Evolutionary conservation across 1,139 yeast genomes (phyloP), one percentile per base, ranked within the genome.

Genomic region (Yamadazyma spencermartinsiae): DNA sequence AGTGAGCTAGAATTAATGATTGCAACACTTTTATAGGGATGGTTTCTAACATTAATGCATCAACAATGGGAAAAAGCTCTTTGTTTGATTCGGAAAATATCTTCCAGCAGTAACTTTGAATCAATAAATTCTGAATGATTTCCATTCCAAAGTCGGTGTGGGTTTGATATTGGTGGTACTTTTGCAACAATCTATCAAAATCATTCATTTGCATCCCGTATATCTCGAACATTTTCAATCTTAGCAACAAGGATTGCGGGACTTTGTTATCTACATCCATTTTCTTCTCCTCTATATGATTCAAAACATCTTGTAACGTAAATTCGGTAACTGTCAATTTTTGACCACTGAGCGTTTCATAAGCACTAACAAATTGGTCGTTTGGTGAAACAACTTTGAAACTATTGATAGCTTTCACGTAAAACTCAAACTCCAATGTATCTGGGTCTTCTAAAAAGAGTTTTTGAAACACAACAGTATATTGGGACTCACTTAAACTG

Each of bases 1-100:
- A 63, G 28, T 69, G 60, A 0, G 72, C 72, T 9, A 81, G 47
- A n/a, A 82, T 71, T 32, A 74, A 52, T 0, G 68, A 56, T 39
- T 78, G 77, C 3, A 77, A 48, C 3, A 69, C 53, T 9, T 63
- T 58, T 2, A 71, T 60, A 1, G 76, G 68, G 11, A 72, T 56
- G 25, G 55, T 48, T 8, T 68, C 61, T 4, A 51, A 48, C 12
- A 69, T 50, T 33, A 79, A 58, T 0, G 76, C 68, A 41, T 76
- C 73, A 0, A 82, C 80, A 18, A 76, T 62, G 16, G 62, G 56
- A 12, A 72, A 45, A 38, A 62, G 52, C 3, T 61, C 54, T 3
- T 52, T 45, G 13, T 69, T 64, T 2, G 65, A 52, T 3, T 60
- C 58, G 11, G 53, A 49, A 17, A 76, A 68, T 1, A 78, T 65